Evolutionary conservation across 768 basidiomycete genomes (phyloP), one percentile per base, ranked within the genome.

Genomic region (Suillus subalutaceus): DNA sequence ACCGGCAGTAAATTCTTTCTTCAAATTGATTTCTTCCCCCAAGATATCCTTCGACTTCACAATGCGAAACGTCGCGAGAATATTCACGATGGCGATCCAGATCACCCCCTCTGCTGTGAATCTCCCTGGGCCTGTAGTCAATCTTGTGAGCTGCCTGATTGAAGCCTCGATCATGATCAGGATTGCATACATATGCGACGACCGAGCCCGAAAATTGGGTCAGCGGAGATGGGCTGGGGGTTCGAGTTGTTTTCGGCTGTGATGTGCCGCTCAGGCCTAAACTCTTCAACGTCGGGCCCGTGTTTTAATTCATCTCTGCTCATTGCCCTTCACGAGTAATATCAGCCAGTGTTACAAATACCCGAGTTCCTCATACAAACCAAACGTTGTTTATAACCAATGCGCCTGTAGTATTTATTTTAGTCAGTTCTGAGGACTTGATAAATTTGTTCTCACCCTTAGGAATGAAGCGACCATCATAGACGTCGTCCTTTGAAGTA

Each of bases 391-490:
- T 68, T 35, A 79, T 44, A 18, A 81, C 69, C 2, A 79, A 44
- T 6, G 81, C 62, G 30, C 74, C 74, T 75, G 10, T 35, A 5
- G 59, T 20, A 20, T 43, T 15, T 30, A 16, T 48, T 15, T 37
- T 23, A 55, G 40, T 61, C 35, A 59, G 50, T 48, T 37, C 26
- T 18, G 16, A 26, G 32, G 55, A 62, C 12, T 32, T 32, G 16
- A 35, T 23, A 1, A 32, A 32, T 12, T 16, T 30, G 7, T 6
- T 23, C 44, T 40, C 67, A 64, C 79, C 82, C 66, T 82, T 80
- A 0, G 83, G 84, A 50, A 86, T 83, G 48, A 74, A 74, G 65
- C 81, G 79, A 1, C 73, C 77, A 15, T 75, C 66, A 26, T 73
- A 76, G 23, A 70, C 67, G 30, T 75, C 74, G 9, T 76, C 74